Percentiles rank a stretch among this genome's conserved stretches.
Conservation (phyloP, 225 moss, liverwort and hornwort species). For the Pseudisothecium myosuroides region DNA sequence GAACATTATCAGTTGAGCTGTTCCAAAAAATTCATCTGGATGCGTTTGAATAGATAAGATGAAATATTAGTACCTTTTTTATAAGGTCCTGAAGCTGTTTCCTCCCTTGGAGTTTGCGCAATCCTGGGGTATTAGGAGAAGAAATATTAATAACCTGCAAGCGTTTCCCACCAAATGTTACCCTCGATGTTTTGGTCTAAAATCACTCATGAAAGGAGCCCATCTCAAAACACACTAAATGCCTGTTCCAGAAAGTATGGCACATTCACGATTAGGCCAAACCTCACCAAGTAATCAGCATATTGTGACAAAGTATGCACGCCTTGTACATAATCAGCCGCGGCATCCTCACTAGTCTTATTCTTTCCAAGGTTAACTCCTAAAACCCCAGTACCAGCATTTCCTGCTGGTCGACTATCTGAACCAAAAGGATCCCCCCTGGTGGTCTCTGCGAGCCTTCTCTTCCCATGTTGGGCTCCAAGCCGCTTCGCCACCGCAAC, state of each 20-base stretch:
- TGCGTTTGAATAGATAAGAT: background rate
- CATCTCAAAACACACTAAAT: background rate
- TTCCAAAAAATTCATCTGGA: background rate
- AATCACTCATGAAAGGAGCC: background rate
- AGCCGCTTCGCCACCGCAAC: slow-evolving; percentile 93
- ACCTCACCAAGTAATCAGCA: slow-evolving; percentile 88
- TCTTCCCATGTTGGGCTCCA: slow-evolving; percentile 92
- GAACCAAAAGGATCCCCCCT: slow-evolving; percentile 28
- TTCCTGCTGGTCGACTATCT: slow-evolving; percentile 54
- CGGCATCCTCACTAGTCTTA: slow-evolving; percentile 79
- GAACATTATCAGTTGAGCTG: background rate
- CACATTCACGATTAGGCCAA: background rate
- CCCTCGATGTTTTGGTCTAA: background rate
- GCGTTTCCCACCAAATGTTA: background rate
- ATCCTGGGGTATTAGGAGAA: slow-evolving; percentile 93
- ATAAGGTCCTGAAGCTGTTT: slow-evolving; percentile 94
- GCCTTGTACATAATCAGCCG: slow-evolving; percentile 93
- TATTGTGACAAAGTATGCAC: slow-evolving; percentile 95
- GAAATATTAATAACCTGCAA: slow-evolving; percentile 90
- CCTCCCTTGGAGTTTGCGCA: slow-evolving; percentile 91
- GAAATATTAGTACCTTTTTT: slow-evolving; percentile 42
- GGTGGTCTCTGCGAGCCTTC: slow-evolving; percentile 74
- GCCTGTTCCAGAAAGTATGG: background rate
- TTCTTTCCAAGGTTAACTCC: slow-evolving; percentile 97
- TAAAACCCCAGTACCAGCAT: slow-evolving; percentile 68